These are phyloP conservation scores for Tinospora cordifolia DNA, from an alignment of 164 flowering plant genomes.

Conservation along the genomic window DNA sequence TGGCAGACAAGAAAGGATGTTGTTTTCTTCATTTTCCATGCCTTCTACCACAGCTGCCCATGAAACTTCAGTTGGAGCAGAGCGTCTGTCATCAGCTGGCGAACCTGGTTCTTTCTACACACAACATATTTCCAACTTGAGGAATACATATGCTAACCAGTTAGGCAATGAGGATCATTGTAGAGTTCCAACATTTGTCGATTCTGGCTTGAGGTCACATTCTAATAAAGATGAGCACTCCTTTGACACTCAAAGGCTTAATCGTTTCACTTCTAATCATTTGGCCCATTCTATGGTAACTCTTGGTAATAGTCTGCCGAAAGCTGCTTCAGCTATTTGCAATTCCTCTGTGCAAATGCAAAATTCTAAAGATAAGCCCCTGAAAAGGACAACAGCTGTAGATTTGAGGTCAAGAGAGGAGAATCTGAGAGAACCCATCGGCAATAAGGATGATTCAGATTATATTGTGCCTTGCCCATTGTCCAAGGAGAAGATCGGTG, in stretches of 20 bases:
- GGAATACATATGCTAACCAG: conserved; percentile 20
- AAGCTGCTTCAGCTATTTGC: conserved; percentile 6
- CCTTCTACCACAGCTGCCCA: conserved; percentile 5
- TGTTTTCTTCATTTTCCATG: conserved; percentile 19
- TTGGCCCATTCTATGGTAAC: conserved; percentile 13
- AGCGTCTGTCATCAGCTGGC: conserved; percentile 9
- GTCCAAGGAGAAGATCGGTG: conserved; percentile 23
- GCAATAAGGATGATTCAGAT: background rate
- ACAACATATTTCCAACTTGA: conserved; percentile 14
- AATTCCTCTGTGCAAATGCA: conserved; percentile 17
- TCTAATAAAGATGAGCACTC: conserved; percentile 13
- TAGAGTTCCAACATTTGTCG: conserved; percentile 51
- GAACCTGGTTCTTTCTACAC: conserved; percentile 18
- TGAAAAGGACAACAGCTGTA: conserved; percentile 17
- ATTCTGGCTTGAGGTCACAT: conserved; percentile 20
- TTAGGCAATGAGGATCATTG: conserved; percentile 60
- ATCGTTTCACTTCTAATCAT: conserved; percentile 18
- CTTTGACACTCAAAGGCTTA: conserved; percentile 22
- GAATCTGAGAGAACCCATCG: conserved; percentile 14
- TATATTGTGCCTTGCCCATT: background rate
- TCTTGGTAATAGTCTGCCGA: conserved; percentile 8
- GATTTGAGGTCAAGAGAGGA: conserved; percentile 25
- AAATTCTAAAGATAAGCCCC: conserved; percentile 20
- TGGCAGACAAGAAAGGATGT: conserved; percentile 21
- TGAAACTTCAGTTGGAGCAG: conserved; percentile 10